A percentile compares a stretch with the other conserved stretches of the same genome.
phyloP scores from a whole-genome alignment of 2,329 filamentous ascomycete genomes.

The Ophidiomyces ophidiicola region DNA sequence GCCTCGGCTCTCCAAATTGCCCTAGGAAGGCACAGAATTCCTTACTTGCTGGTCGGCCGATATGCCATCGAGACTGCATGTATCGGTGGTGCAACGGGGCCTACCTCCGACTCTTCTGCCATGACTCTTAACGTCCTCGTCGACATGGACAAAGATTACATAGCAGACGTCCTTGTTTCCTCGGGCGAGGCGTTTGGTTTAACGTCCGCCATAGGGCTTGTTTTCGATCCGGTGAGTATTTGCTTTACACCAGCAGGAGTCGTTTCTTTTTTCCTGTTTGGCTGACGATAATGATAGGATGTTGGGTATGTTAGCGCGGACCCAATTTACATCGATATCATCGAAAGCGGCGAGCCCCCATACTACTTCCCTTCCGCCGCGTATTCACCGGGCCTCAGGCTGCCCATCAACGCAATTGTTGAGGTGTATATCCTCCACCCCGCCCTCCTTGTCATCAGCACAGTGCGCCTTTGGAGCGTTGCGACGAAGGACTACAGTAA shows the following conservation, averaged over 20 bases:
- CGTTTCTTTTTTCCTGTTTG: not conserved
- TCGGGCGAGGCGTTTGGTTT: constrained; percentile 1
- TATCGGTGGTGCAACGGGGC: not conserved
- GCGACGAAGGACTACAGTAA: not conserved
- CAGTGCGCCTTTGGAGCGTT: constrained; percentile 4
- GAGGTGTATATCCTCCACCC: constrained; percentile 3
- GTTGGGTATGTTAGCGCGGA: constrained; percentile 6
- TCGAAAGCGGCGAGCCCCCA: constrained; percentile 1
- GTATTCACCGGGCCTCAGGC: not conserved
- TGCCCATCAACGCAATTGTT: not conserved
- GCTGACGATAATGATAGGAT: not conserved
- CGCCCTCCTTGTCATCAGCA: not conserved
- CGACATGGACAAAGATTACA: not conserved
- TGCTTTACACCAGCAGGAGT: too few species aligned
- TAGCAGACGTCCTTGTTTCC: not conserved
- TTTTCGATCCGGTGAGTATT: constrained; percentile 2
- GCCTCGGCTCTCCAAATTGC: not conserved
- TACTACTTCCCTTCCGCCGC: constrained; percentile 4
- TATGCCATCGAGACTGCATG: constrained; percentile 5
- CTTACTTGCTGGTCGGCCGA: constrained; percentile 1
- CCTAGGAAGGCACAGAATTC: not conserved
- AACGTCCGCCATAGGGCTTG: constrained; percentile 1
- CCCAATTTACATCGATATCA: constrained; percentile 3
- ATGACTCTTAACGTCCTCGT: constrained; percentile 3
- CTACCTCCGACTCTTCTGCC: not conserved